Evolutionary conservation across 192 early-diverging fungal species (phyloP).

Genomic region (Glomus cerebriforme): DNA sequence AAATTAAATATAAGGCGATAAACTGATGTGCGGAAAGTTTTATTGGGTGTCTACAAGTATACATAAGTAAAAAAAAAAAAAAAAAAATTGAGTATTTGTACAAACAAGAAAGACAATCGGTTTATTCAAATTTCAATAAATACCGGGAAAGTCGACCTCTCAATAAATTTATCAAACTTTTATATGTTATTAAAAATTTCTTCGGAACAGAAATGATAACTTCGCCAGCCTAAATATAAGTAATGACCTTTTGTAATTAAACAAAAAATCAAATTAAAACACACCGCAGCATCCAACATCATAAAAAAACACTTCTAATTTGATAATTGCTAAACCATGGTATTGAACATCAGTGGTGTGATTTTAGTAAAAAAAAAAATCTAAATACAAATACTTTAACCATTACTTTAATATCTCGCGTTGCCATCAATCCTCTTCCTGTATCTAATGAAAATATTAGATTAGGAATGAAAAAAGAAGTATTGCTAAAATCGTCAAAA

Average conservation of each 20-base stretch:
- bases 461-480: background rate
- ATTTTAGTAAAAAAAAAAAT: background rate
- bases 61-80: background rate
- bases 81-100: background rate
- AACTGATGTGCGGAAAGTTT: slow-evolving; percentile 50
- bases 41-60: background rate
- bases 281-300: too few relatives aligned
- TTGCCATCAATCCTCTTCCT: slow-evolving; percentile 65
- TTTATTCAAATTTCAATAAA: slow-evolving; percentile 36
- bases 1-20: slow-evolving; percentile 49
- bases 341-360: background rate
- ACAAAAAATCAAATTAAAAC: too few relatives aligned
- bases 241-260: background rate
- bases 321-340: too few relatives aligned
- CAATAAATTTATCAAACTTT: slow-evolving; percentile 22
- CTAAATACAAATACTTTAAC: background rate
- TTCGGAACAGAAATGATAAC: slow-evolving; percentile 55
- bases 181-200: slow-evolving; percentile 48
- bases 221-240: slow-evolving; percentile 49
- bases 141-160: slow-evolving; percentile 7
- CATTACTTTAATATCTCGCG: slow-evolving; percentile 50
- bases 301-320: too few relatives aligned
- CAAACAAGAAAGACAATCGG: background rate
- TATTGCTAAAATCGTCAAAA: background rate
- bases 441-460: slow-evolving; percentile 40